Base-by-base conservation (phyloP, 2,329 filamentous ascomycete species). In the Scleromitrula shiraiana region DNA sequence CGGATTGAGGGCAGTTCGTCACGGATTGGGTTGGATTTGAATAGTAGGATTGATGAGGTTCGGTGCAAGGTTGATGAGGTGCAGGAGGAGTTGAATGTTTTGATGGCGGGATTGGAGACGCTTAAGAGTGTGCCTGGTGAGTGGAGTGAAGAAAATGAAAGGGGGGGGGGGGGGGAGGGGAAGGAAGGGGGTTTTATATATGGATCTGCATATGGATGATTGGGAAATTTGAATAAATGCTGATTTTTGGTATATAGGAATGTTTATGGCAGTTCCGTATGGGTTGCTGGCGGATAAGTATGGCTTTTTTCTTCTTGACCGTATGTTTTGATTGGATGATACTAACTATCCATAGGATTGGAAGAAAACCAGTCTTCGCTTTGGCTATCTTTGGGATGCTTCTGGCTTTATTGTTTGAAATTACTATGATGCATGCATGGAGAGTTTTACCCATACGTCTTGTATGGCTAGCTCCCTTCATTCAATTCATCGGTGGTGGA, bases 241-340 rank as follows among this genome's bases (percentile, higher is more conserved):
- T 50, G 39, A 53, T 50, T 4, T 12, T 23, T 15, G 17, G 2
- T 41, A n/a, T 15, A 40, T 62, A 46, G 62, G 62, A 35, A 54
- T 66, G 43, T 33, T 65, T n/a, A 59, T 58, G 2, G 63, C 67
- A 0, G 53, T 69, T 37, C 62, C 66, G 1, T 70, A 67, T 62
- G 67, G 66, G 10, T 56, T 67, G 5, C 57, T 65, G 2, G 66
- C 65, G 7, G 67, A 69, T 55, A 62, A 61, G 61, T 65, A 46
- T 52, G 62, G 19, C 1, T 17, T 27, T n/a, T n/a, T 9, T 17
- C 22, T n/a, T n/a, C 7, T 29, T 33, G n/a, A n/a, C 7, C 9
- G 22, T 2, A 26, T 8, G 12, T 17, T 12, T 9, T 10, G 4
- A 14, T 38, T 32, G 5, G 20, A 17, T n/a, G 15, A 30, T 5